These are phyloP conservation scores for Trichoderma guizhouense DNA, from an alignment of 2,329 filamentous ascomycete species.

Conservation along the genomic window DNA sequence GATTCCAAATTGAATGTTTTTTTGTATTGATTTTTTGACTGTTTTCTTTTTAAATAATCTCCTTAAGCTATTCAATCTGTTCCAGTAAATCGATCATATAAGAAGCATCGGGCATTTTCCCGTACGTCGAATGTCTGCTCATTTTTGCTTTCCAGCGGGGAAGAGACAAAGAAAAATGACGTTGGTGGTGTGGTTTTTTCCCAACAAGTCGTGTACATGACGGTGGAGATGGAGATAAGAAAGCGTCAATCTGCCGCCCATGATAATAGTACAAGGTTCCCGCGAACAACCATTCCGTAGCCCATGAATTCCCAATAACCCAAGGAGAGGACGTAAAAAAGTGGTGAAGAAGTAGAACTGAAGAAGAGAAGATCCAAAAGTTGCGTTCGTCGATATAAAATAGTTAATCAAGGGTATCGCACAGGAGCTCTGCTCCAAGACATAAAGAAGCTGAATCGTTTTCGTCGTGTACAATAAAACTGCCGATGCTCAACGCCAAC, in stretches of 20 bases:
- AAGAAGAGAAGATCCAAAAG: background rate
- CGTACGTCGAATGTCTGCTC: background rate
- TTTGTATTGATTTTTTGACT: background rate
- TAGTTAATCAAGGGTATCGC: slow-evolving; percentile 7
- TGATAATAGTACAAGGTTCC: background rate
- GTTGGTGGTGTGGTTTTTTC: background rate
- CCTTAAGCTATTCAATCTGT: slow-evolving; percentile 1
- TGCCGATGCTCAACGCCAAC: background rate
- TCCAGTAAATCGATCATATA: background rate
- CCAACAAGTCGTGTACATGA: background rate
- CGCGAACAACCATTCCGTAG: background rate
- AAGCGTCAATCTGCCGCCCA: background rate
- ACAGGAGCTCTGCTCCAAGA: slow-evolving; percentile 14
- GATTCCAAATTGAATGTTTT: background rate
- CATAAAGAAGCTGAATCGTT: background rate
- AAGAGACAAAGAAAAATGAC: background rate
- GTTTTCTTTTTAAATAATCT: background rate
- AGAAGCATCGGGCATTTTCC: background rate
- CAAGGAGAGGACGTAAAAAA: background rate
- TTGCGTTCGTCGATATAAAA: background rate
- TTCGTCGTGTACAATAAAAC: background rate
- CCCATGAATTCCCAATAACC: background rate
- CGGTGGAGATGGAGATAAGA: background rate
- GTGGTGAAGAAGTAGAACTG: background rate
- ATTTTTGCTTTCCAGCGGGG: background rate